Percentiles rank a stretch among this genome's conserved stretches.
phyloP scores from a whole-genome alignment of 148 eudicot genomes.

The Camellia sinensis region DNA sequence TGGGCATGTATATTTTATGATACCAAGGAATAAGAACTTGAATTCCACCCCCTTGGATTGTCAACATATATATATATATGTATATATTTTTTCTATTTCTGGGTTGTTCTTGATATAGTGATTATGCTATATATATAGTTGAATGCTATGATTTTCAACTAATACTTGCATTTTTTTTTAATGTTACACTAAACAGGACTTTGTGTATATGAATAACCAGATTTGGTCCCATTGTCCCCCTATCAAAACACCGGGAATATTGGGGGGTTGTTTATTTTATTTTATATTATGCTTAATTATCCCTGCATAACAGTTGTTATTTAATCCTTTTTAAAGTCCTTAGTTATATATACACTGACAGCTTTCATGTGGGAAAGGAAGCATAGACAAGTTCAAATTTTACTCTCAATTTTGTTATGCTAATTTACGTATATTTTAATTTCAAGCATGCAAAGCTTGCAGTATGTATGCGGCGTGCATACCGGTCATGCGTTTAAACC shows the following conservation, averaged over 20 bases:
- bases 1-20: neutral
- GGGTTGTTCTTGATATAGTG: constrained; percentile 27
- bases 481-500: too few species aligned
- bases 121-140: constrained; percentile 15
- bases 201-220: constrained; percentile 32
- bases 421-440: too few species aligned
- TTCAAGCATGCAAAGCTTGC: too few species aligned
- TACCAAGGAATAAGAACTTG: neutral
- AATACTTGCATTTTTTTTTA: neutral
- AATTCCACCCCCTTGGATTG: neutral
- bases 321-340: too few species aligned
- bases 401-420: too few species aligned
- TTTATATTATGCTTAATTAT: too few species aligned
- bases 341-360: too few species aligned
- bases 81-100: constrained; percentile 10
- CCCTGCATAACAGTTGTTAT: too few species aligned
- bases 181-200: neutral
- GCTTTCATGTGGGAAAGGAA: too few species aligned
- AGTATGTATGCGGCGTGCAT: too few species aligned
- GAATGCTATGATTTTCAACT: constrained; percentile 7
- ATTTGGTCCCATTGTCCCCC: constrained; percentile 40
- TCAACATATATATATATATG: neutral
- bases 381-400: too few species aligned
- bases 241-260: constrained; percentile 45
- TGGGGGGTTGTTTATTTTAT: constrained; percentile 22